Base-by-base conservation (phyloP, 2,329 filamentous ascomycete species). In the Grosmannia serpens region DNA sequence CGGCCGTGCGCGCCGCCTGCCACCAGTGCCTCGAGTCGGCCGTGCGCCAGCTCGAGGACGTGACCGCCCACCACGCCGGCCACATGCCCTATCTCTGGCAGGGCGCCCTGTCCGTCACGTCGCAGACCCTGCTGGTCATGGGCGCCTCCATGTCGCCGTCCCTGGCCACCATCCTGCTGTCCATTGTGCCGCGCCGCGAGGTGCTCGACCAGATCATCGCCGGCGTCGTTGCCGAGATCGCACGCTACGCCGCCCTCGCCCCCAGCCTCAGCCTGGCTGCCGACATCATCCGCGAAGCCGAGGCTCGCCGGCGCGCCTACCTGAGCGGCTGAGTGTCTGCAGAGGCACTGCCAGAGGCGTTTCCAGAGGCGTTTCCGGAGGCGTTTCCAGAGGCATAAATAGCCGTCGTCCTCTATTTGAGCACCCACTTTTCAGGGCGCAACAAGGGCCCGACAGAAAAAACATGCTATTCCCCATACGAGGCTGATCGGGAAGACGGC, bases 1-100 rank as follows among this genome's bases (percentile, higher is more conserved):
- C 82, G 13, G 79, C 82, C 13, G 88, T 92, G 55, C 81, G 86
- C 63, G 87, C 90, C 55, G 88, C 86, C 67, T 92, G 89, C 69
- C 83, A 87, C 66, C 89, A 89, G 69, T 92, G 88, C 68, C 75
- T 94, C 27, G 89, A 92, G 68, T 88, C 89, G 56, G 88, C 86
- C 58, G 80, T 92, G 62, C 81, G 87, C 64, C 89, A 94, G 71
- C 75, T 92, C 58, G 88, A 92, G 71, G 83, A 91, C 68, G 86
- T 92, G 63, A 79, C 81, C 58, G 87, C 86, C 64, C 87, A 92
- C 72, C 88, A 91, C 67, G 87, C 86, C 61, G 88, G 89, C 55
- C 88, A 92, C 68, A 85, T 94, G 74, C 88, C 88, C 15, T 94
- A 92, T 71, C 79, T 92, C 24, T 94, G 88, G 85, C 89, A 92